Evolutionary conservation across 2,329 filamentous ascomycete genomes (phyloP).

Genomic region (Aspergillus pseudotamarii): DNA sequence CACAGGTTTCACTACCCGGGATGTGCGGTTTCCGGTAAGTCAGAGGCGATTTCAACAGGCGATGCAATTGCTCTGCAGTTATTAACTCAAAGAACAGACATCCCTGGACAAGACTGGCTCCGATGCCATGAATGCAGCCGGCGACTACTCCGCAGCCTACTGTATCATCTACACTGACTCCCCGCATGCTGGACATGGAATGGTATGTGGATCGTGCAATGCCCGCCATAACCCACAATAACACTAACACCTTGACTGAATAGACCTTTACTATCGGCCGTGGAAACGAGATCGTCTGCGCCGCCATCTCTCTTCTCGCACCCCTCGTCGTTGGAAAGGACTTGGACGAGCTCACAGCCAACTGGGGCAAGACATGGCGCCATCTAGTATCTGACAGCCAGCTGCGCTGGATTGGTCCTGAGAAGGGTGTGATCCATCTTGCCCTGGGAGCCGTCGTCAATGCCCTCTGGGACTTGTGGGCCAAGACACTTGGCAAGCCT

Average conservation of each 20-base stretch:
- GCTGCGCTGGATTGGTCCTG: conserved; percentile 89
- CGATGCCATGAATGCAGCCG: conserved; percentile 93
- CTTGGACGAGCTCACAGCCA: conserved; percentile 72
- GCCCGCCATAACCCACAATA: not conserved
- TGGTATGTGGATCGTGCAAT: conserved; percentile 33
- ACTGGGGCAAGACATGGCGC: conserved; percentile 89
- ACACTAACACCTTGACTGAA: conserved; percentile 1
- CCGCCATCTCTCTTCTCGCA: conserved; percentile 77
- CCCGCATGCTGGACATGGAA: conserved; percentile 42
- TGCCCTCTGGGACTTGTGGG: conserved; percentile 95
- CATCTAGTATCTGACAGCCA: conserved; percentile 90
- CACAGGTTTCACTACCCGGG: conserved; percentile 70
- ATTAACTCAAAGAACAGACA: conserved; percentile 53
- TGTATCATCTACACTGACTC: conserved; percentile 86
- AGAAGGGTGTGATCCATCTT: conserved; percentile 92
- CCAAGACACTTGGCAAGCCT: conserved; percentile 80
- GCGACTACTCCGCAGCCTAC: conserved; percentile 93
- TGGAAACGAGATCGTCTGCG: conserved; percentile 89
- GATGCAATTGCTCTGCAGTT: not conserved
- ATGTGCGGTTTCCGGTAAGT: conserved; percentile 71
- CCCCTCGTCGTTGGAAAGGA: conserved; percentile 75
- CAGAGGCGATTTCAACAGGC: not conserved
- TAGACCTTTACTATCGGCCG: conserved; percentile 58
- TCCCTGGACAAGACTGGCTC: conserved; percentile 95
- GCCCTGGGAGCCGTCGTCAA: conserved; percentile 88